Conservation (phyloP, 805 yeast genomes). For the Huiozyma naganishii region DNA sequence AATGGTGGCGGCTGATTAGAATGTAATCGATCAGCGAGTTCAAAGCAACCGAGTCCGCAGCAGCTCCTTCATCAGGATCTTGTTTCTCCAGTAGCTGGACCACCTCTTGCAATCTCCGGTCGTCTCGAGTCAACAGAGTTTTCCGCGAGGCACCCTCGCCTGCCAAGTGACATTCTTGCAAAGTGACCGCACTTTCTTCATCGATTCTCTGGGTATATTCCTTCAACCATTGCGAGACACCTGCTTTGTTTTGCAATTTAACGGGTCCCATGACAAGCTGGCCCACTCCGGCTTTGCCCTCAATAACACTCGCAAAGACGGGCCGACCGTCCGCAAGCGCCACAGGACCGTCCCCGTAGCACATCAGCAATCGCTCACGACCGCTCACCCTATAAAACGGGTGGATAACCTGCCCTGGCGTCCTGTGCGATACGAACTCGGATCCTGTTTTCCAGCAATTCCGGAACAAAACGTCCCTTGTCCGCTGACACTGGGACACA, state of each 20-base stretch:
- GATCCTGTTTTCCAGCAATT: background rate
- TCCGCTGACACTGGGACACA: too few relatives aligned
- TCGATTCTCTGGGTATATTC: conserved; percentile 1
- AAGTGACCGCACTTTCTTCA: background rate
- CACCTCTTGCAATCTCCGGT: conserved; percentile 1
- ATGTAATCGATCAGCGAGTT: conserved; percentile 5
- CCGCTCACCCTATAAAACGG: conserved; percentile 20
- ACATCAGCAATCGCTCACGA: conserved; percentile 16
- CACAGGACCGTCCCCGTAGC: conserved; percentile 15
- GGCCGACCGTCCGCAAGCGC: conserved; percentile 5
- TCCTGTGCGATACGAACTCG: background rate
- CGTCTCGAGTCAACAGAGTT: too few relatives aligned
- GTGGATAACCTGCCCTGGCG: conserved; percentile 9
- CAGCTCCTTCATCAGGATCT: background rate
- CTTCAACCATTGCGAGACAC: conserved; percentile 14
- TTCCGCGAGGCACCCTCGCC: too few relatives aligned
- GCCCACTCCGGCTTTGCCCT: too few relatives aligned
- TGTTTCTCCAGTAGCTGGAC: background rate
- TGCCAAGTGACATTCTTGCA: too few relatives aligned
- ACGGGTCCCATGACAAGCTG: conserved; percentile 1
- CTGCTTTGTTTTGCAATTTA: conserved; percentile 9
- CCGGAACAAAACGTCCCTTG: background rate
- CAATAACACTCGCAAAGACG: background rate
- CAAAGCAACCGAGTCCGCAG: background rate
- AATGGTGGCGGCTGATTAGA: conserved; percentile 1